Percentiles rank a stretch among this genome's conserved stretches.
These are phyloP conservation scores for Rhipidocladum racemiflorum DNA, from an alignment of 176 grass and related monocot genomes.

Conservation along the genomic window DNA sequence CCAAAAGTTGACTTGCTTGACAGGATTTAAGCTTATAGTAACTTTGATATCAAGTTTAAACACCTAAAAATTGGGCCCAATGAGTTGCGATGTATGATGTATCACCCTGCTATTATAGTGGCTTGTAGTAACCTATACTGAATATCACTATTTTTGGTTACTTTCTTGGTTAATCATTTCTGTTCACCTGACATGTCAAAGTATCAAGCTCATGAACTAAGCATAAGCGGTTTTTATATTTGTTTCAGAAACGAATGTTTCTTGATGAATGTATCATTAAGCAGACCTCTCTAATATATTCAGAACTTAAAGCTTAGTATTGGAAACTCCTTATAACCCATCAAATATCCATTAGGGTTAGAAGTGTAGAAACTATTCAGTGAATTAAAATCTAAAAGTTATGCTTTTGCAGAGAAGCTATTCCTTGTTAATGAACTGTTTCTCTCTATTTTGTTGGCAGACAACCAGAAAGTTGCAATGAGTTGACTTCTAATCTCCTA, in stretches of 20 bases:
- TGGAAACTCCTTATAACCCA: conserved; percentile 9
- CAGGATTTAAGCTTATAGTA: not conserved
- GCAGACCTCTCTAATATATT: not conserved
- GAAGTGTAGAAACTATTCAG: not conserved
- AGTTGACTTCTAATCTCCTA: conserved; percentile 20
- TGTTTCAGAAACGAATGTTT: not conserved
- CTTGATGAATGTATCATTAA: not conserved
- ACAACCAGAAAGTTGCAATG: conserved; percentile 43
- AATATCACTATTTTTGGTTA: not conserved
- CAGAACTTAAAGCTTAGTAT: not conserved
- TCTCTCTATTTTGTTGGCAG: conserved; percentile 37
- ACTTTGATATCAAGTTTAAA: not conserved
- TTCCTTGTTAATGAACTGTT: conserved; percentile 20
- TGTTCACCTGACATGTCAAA: conserved; percentile 14
- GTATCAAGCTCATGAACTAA: not conserved
- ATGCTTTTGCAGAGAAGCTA: conserved; percentile 7
- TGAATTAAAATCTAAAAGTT: not conserved
- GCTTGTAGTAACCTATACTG: not conserved
- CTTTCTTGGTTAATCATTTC: not conserved
- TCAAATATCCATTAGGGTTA: not conserved
- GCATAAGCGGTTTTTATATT: not conserved
- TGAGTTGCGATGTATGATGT: not conserved
- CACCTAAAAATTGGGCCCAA: not conserved
- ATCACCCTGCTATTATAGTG: not conserved
- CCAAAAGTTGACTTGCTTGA: conserved; percentile 16